These are phyloP conservation scores for Heliamphora exappendiculata DNA, from an alignment of 148 eudicot genomes.

Conservation along the genomic window DNA sequence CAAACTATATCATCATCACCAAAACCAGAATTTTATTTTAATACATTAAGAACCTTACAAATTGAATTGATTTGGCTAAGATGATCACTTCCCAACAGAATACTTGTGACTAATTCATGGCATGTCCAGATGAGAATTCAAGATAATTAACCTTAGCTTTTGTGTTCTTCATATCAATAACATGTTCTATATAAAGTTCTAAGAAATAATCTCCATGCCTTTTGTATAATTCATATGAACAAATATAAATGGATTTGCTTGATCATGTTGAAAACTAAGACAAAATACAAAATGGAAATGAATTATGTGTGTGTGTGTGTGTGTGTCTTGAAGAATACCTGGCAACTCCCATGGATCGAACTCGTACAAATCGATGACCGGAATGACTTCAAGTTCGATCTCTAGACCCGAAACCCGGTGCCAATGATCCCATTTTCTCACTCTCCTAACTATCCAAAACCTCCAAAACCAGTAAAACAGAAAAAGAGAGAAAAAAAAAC, in stretches of 20 bases:
- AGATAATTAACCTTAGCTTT: not conserved
- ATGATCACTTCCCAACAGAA: not conserved
- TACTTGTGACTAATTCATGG: not conserved
- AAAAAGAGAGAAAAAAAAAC: not conserved
- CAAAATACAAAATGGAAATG: not conserved
- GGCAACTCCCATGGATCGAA: constrained; percentile 90
- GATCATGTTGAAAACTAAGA: not conserved
- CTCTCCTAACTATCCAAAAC: constrained; percentile 13
- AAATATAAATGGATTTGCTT: not conserved
- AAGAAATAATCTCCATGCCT: not conserved
- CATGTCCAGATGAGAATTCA: not conserved
- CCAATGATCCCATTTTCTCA: constrained; percentile 53
- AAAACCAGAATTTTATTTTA: not conserved
- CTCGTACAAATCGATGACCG: constrained; percentile 70
- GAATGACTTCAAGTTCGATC: constrained; percentile 79
- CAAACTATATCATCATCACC: not conserved
- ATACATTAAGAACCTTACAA: not conserved
- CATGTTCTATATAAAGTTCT: not conserved
- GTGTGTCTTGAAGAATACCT: constrained; percentile 54
- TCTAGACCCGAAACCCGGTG: constrained; percentile 82
- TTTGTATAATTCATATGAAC: not conserved
- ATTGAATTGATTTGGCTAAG: too few relatives aligned
- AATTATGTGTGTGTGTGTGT: too few relatives aligned
- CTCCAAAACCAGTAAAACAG: constrained; percentile 15
- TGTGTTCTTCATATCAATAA: not conserved